Conservation (phyloP, 2,329 filamentous ascomycete species). For the Colletotrichum spaethianum region DNA sequence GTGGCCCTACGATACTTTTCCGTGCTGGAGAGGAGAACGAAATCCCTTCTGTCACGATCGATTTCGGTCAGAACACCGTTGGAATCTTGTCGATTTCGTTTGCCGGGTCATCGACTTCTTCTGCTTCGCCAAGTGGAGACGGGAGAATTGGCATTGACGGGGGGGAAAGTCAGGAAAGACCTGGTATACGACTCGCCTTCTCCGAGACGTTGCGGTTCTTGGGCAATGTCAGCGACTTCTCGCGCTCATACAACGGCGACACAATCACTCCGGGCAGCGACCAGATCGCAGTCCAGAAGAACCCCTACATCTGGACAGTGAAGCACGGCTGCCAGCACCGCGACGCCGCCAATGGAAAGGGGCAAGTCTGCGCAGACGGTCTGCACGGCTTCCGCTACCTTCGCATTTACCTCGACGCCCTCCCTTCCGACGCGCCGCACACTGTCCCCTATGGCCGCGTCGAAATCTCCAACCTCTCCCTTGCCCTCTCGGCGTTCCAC, state of each 20-base stretch:
- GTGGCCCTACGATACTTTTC: constrained; percentile 50
- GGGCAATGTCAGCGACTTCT: constrained; percentile 61
- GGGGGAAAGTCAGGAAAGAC: constrained; percentile 43
- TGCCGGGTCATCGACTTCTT: constrained; percentile 50
- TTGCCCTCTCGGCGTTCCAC: constrained; percentile 61
- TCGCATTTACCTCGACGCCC: constrained; percentile 61
- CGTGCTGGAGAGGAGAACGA: constrained; percentile 41
- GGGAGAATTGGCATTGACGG: not conserved
- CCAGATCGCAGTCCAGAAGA: constrained; percentile 61
- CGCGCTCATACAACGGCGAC: constrained; percentile 59
- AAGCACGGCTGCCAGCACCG: constrained; percentile 58
- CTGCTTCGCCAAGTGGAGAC: not conserved
- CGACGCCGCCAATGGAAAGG: constrained; percentile 39
- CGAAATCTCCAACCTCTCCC: constrained; percentile 56
- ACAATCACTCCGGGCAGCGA: constrained; percentile 62
- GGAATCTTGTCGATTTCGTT: constrained; percentile 61
- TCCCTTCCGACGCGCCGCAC: constrained; percentile 59
- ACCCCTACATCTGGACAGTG: constrained; percentile 61
- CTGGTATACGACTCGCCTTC: constrained; percentile 62
- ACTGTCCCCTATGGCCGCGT: constrained; percentile 59
- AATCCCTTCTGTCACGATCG: constrained; percentile 59
- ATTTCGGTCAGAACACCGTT: constrained; percentile 64
- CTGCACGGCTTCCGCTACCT: constrained; percentile 68
- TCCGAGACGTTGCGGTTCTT: constrained; percentile 64
- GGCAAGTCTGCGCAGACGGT: constrained; percentile 65